Conservation (phyloP, 2,329 filamentous ascomycete genomes). For the Nemania bipapillata region DNA sequence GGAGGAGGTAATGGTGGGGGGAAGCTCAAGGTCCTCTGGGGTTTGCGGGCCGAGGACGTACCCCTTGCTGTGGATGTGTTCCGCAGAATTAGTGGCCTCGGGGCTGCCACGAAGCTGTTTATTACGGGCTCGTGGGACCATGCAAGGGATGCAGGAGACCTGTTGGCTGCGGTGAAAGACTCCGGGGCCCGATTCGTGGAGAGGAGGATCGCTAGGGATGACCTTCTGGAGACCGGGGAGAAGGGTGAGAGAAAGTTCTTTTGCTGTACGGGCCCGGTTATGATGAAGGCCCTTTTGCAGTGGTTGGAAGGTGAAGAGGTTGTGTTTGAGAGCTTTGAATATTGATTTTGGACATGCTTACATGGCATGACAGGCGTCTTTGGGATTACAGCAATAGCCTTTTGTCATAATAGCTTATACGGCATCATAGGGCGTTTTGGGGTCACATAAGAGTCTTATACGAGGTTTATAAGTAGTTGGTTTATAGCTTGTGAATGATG, state of each 20-base stretch:
- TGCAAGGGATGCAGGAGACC: slow-evolving; percentile 50
- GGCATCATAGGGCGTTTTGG: too few relatives aligned
- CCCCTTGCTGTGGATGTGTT: slow-evolving; percentile 71
- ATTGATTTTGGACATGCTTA: slow-evolving; percentile 53
- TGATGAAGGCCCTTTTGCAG: slow-evolving; percentile 56
- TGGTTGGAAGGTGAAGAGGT: slow-evolving; percentile 68
- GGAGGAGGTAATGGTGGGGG: slow-evolving; percentile 40
- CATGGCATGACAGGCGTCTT: neutral
- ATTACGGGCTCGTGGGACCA: slow-evolving; percentile 70
- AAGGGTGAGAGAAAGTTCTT: slow-evolving; percentile 62
- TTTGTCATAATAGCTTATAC: too few relatives aligned
- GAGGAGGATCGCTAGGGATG: slow-evolving; percentile 55
- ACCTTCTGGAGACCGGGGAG: slow-evolving; percentile 56
- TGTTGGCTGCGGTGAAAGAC: slow-evolving; percentile 52
- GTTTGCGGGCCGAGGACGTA: slow-evolving; percentile 69
- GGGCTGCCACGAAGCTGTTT: slow-evolving; percentile 67
- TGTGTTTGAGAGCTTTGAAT: slow-evolving; percentile 70
- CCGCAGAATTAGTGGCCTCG: slow-evolving; percentile 62
- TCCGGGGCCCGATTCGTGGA: slow-evolving; percentile 51
- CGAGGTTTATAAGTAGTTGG: too few relatives aligned
- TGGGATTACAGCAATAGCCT: too few relatives aligned
- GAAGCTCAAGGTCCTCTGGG: slow-evolving; percentile 73
- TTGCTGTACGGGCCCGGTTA: slow-evolving; percentile 59
- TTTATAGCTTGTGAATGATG: too few relatives aligned
- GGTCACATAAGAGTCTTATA: too few relatives aligned